Base-by-base conservation (phyloP, 2,329 filamentous ascomycete species). In the Colletotrichum kahawae region DNA sequence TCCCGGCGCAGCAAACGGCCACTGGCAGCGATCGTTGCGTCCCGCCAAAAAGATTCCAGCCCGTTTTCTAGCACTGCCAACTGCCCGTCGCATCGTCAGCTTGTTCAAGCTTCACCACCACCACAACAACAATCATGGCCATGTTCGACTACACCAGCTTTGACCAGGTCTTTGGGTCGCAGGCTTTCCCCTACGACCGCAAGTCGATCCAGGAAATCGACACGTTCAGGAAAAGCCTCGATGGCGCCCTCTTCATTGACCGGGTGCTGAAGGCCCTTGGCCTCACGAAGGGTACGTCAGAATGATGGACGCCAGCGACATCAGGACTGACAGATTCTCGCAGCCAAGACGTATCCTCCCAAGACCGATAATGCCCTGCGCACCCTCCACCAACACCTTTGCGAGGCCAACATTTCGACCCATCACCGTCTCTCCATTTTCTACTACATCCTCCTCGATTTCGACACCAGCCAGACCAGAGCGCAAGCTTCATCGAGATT, bases 341-440 rank as follows among this genome's bases (percentile, higher is more conserved):
- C 85, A 83, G 89, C 89, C 64, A 93, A 92, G 79, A 84, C 90
- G 14, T 98, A 97, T 81, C 95, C 95, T 57, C 95, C 95, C 1
- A 92, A 92, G 80, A 91, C 90, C 68, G 92, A 94, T 73, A 88
- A 87, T 75, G 91, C 92, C 56, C 88, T 97, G 34, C 90, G 91
- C 78, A 90, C 91, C 51, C 88, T 97, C 7, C 93, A 96, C 84
- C 87, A 92, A 76, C 91, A 92, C 74, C 92, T 98, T 77, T 90
- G 92, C 82, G 88, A 91, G 31, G 91, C 86, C 69, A 87, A 86
- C 64, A 92, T 93, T 78, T 90, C 93, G 9, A 88, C 91, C 69
- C 93, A 96, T 82, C 93, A 96, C 85, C 96, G 96, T 83, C 92
- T 95, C 78, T 95, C 95, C 21, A 89, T 97, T 63, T 88, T 97